Evolutionary conservation across 2,329 filamentous ascomycete species (phyloP), one percentile per base, ranked within the genome.

Genomic region (Hortaea sp.): DNA sequence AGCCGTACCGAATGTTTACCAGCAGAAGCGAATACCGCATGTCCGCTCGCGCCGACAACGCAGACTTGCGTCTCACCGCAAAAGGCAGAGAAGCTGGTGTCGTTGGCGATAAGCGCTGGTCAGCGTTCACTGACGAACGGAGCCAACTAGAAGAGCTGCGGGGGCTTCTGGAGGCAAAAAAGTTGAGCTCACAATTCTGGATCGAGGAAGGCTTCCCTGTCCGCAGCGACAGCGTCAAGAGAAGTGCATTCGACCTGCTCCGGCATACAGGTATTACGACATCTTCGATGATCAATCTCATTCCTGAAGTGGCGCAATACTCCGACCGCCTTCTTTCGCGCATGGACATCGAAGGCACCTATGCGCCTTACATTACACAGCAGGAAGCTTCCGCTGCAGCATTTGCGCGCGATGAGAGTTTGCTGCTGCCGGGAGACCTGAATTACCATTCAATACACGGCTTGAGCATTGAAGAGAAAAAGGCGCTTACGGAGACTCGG

Each of bases 1-100:
- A 98, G 63, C 92, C 92, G 1, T 98, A 98, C 67, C 81, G 92
- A 55, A 97, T 98, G 89, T 98, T 98, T 70, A 98, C 92, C 2
- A 85, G 86, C 5, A 81, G 92, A 53, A 94, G 85, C 68, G 92
- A 98, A 69, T 98, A 94, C 67, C 85, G 92, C 51, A 89, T 98
- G 77, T 87, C 84, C 39, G 81, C 88, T 2, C 84, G 92, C 51
- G 84, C 92, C 40, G 92, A 98, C 69, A 98, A 98, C 62, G 92
- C 92, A 32, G 92, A 98, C 66, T 66, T 84, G 5, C 82, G 92
- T 2, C 78, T 98, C 29, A 97, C 92, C 0, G 73, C 77, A 29
- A 82, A 83, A 63, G 92, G 88, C 7, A 81, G 83, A 47, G 69
- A 74, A 10, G 85, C 82, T 57, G 89, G 90, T 42, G 77, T 92